A percentile compares a stretch with the other conserved stretches of the same genome.
phyloP scores from a whole-genome alignment of 1,284 basidiomycete species.

The Microbotryomycetes sp. region DNA sequence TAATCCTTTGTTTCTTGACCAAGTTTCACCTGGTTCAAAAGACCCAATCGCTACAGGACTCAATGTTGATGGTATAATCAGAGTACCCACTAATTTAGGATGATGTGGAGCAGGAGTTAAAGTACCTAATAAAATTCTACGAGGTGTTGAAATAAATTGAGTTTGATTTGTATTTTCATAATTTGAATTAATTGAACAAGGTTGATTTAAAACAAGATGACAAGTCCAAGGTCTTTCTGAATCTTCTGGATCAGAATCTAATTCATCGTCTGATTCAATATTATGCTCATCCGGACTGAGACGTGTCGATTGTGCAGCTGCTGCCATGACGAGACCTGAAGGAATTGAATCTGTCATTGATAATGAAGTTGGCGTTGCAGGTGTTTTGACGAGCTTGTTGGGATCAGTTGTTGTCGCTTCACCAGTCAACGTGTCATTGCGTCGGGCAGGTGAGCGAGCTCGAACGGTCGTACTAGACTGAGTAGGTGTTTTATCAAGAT shows the following conservation, averaged over 20 bases:
- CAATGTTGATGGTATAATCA: conserved; percentile 81
- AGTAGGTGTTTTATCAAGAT: background rate
- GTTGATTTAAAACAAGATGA: conserved; percentile 40
- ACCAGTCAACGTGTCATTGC: background rate
- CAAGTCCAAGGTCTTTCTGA: conserved; percentile 94
- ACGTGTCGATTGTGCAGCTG: background rate
- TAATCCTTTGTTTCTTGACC: conserved; percentile 47
- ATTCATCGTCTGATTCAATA: conserved; percentile 23
- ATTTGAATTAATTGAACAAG: background rate
- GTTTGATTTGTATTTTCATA: conserved; percentile 6
- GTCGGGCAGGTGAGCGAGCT: background rate
- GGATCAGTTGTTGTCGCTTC: background rate
- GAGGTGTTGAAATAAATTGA: conserved; percentile 26
- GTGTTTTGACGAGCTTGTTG: background rate
- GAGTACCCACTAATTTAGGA: conserved; percentile 84
- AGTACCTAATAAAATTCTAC: conserved; percentile 61
- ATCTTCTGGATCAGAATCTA: conserved; percentile 83
- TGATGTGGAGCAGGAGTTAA: conserved; percentile 91
- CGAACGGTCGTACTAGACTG: background rate
- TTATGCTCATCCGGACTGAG: background rate
- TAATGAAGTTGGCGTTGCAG: background rate
- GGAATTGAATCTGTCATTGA: background rate
- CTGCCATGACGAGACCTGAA: background rate
- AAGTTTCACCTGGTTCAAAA: conserved; percentile 5
- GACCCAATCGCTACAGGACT: conserved; percentile 54